A percentile compares a stretch with the other conserved stretches of the same genome.
phyloP scores from a whole-genome alignment of 1,139 yeast genomes.

The Geotrichum macrosporum region DNA sequence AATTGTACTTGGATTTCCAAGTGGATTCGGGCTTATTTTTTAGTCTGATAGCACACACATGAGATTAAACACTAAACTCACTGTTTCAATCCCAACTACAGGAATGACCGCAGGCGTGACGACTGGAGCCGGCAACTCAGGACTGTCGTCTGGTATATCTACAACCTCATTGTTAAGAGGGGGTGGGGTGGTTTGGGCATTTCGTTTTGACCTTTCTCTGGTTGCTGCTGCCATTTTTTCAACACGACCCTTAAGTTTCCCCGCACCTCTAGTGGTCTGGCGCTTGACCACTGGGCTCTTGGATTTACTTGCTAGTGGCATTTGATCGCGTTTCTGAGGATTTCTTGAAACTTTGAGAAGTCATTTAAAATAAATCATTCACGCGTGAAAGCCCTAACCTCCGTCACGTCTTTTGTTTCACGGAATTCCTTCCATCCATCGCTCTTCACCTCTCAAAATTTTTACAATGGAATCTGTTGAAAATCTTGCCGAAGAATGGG shows the following conservation, averaged over 20 bases:
- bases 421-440: no score
- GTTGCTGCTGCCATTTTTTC: slow-evolving; percentile 1
- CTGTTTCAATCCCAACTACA: slow-evolving; percentile 11
- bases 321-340: neutral
- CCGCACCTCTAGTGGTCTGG: neutral
- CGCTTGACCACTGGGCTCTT: slow-evolving; percentile 5
- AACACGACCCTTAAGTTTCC: neutral
- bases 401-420: no score
- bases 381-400: slow-evolving; percentile 19
- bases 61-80: neutral
- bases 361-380: neutral
- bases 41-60: neutral
- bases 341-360: no score
- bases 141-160: neutral
- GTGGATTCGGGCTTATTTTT: slow-evolving; percentile 4
- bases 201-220: neutral
- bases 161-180: neutral
- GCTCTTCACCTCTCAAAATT: neutral
- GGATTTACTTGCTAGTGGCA: slow-evolving; percentile 3
- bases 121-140: neutral
- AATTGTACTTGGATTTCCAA: slow-evolving; percentile 19
- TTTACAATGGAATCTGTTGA: slow-evolving; percentile 15
- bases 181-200: neutral
- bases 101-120: no score
- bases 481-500: slow-evolving; percentile 55